Conservation (phyloP, 192 early-diverging fungal species). For the Coemansia sp. region DNA sequence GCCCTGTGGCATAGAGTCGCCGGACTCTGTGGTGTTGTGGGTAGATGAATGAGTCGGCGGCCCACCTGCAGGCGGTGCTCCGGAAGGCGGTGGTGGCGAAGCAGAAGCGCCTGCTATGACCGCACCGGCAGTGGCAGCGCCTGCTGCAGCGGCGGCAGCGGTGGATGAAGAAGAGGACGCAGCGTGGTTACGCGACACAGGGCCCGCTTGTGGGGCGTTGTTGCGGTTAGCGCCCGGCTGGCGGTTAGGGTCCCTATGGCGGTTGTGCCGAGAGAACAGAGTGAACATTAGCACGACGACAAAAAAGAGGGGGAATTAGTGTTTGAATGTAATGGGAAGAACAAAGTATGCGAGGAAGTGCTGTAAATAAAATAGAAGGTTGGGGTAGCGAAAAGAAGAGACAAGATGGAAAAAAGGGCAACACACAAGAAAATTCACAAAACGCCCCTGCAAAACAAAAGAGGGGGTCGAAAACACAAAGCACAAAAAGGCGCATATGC, state of each 20-base stretch:
- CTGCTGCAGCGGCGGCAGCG: background rate
- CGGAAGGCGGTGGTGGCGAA: background rate
- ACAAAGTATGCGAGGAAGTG: too few relatives aligned
- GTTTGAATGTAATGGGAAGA: background rate
- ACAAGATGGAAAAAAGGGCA: background rate
- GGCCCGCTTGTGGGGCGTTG: constrained; percentile 13
- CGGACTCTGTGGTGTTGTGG: constrained; percentile 25
- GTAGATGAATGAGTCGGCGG: constrained; percentile 1
- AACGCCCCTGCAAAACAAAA: constrained; percentile 12
- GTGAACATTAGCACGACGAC: constrained; percentile 38
- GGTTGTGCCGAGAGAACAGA: constrained; percentile 49
- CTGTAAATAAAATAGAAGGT: background rate
- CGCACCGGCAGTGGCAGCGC: constrained; percentile 4
- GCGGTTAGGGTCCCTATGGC: constrained; percentile 41
- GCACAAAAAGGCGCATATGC: constrained; percentile 31
- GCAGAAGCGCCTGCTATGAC: background rate
- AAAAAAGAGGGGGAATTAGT: constrained; percentile 24
- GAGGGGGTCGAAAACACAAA: constrained; percentile 7
- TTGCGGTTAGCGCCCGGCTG: constrained; percentile 20
- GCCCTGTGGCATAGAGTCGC: constrained; percentile 56
- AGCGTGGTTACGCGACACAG: constrained; percentile 18
- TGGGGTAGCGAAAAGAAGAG: too few relatives aligned
- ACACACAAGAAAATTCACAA: background rate
- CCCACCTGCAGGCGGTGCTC: background rate
- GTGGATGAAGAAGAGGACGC: constrained; percentile 6